These are phyloP conservation scores for Plasmodium fragile DNA, from an alignment of 169 alveolate genomes.

Conservation along the genomic window DNA sequence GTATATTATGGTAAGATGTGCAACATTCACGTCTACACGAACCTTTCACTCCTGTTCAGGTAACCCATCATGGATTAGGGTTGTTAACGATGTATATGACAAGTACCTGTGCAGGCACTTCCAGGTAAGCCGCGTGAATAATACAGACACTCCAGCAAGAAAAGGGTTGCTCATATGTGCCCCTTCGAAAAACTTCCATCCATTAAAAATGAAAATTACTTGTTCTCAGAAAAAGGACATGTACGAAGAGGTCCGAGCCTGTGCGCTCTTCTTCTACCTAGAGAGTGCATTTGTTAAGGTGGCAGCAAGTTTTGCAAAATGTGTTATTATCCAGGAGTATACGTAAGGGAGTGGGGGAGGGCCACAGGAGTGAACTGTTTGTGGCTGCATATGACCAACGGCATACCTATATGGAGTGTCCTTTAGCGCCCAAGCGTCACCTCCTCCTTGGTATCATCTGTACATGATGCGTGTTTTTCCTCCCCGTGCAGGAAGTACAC, in stretches of 20 bases:
- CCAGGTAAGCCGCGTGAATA: background rate
- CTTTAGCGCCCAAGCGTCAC: background rate
- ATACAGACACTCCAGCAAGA: background rate
- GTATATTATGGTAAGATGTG: background rate
- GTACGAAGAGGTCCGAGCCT: conserved; percentile 52
- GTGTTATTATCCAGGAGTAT: conserved; percentile 59
- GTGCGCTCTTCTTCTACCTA: conserved; percentile 36
- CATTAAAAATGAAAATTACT: background rate
- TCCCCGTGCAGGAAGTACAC: conserved; percentile 25
- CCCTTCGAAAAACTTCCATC: background rate
- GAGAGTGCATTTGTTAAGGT: conserved; percentile 31
- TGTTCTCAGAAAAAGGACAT: conserved; percentile 19
- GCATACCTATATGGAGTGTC: background rate
- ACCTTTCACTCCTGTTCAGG: background rate
- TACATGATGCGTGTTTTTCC: background rate
- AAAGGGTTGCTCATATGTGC: background rate
- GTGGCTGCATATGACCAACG: background rate
- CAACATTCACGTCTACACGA: background rate
- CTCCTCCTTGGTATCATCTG: background rate
- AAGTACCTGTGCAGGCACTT: conserved; percentile 23
- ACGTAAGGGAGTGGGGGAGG: conserved; percentile 15
- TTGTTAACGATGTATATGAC: conserved; percentile 49
- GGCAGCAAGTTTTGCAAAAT: conserved; percentile 44
- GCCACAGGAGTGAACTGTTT: background rate
- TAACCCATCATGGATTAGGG: conserved; percentile 20